phyloP scores from a whole-genome alignment of 148 eudicot genomes.

The Spergularia bocconei region DNA sequence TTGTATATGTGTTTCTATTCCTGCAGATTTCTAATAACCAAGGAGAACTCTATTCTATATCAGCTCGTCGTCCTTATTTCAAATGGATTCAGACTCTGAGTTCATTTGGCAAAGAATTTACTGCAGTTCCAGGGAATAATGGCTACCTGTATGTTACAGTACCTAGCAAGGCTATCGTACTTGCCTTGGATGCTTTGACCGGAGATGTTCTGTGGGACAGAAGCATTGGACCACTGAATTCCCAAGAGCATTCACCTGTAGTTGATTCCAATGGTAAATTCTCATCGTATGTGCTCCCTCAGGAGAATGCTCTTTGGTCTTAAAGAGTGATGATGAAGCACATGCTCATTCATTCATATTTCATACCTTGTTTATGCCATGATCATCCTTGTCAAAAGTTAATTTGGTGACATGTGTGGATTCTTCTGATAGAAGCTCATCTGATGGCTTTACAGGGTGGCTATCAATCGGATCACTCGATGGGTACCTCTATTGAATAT shows the following conservation, averaged over 20 bases:
- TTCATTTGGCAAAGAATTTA: constrained; percentile 45
- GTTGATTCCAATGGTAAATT: constrained; percentile 82
- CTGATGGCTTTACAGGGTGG: constrained; percentile 60
- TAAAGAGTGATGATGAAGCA: not conserved
- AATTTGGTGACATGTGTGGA: not conserved
- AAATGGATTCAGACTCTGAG: constrained; percentile 85
- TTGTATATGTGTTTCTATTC: not conserved
- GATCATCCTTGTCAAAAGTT: not conserved
- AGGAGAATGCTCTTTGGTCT: no score
- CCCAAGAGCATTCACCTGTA: constrained; percentile 54
- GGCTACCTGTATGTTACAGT: constrained; percentile 68
- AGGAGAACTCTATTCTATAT: constrained; percentile 76
- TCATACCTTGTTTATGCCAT: no score
- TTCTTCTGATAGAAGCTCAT: not conserved
- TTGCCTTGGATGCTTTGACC: constrained; percentile 61
- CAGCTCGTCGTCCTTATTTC: constrained; percentile 51
- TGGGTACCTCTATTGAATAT: constrained; percentile 78
- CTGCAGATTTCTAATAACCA: constrained; percentile 75
- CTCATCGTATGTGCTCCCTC: no score
- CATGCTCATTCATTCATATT: no score
- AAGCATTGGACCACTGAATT: constrained; percentile 64
- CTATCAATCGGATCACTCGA: constrained; percentile 84
- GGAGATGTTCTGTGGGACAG: constrained; percentile 78
- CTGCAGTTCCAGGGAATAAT: constrained; percentile 68
- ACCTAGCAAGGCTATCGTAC: constrained; percentile 43